Percentiles rank a stretch among this genome's conserved stretches.
phyloP scores from a whole-genome alignment of 2,329 filamentous ascomycete species.

The Penicillium italicum region DNA sequence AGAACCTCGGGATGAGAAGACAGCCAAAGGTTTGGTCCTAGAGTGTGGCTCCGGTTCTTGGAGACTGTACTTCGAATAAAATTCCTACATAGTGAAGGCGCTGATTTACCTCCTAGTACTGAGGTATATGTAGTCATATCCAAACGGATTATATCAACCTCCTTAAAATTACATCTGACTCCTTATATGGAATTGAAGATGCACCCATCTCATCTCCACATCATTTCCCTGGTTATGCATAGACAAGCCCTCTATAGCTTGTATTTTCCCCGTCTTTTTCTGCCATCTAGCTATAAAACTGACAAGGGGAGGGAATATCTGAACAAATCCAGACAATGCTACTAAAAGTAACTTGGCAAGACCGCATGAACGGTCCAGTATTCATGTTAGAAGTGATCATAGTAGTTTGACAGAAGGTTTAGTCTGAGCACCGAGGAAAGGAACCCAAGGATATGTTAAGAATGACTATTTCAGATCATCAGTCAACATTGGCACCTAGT shows the following conservation, averaged over 20 bases:
- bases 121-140: neutral
- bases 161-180: neutral
- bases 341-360: too few relatives aligned
- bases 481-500: neutral
- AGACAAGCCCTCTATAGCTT: neutral
- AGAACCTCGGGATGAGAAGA: neutral
- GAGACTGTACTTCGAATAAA: neutral
- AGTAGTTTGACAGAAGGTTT: neutral
- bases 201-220: neutral
- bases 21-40: neutral
- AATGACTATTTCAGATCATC: neutral
- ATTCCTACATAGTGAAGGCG: neutral
- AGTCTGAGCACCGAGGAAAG: neutral
- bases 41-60: neutral
- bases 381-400: neutral
- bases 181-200: neutral
- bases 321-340: too few relatives aligned
- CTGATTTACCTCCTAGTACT: neutral
- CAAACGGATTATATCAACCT: neutral
- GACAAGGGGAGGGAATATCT: neutral
- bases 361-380: neutral
- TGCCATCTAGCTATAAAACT: neutral
- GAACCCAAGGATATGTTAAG: neutral
- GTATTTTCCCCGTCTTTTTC: neutral
- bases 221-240: neutral